A percentile compares a stretch with the other conserved stretches of the same genome.
These are phyloP conservation scores for Sclerotinia borealis DNA, from an alignment of 2,329 filamentous ascomycete species.

Conservation along the genomic window DNA sequence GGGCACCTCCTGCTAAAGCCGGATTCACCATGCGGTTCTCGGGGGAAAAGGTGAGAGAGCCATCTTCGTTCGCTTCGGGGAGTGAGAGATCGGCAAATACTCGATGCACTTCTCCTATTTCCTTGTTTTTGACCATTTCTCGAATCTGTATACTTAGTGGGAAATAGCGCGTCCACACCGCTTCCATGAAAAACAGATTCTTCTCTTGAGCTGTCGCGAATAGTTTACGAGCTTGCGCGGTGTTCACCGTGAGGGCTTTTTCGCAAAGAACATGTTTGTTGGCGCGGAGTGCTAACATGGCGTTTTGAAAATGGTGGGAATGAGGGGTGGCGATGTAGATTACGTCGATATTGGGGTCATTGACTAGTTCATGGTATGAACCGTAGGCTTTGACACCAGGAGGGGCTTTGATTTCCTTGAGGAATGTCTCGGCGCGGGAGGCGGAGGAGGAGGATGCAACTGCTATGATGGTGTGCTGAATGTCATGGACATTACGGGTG, in stretches of 20 bases:
- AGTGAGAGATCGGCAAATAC: slow-evolving; percentile 38
- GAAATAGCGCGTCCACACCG: slow-evolving; percentile 67
- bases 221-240: slow-evolving; percentile 54
- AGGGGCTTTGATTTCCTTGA: slow-evolving; percentile 50
- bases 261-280: slow-evolving; percentile 67
- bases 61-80: slow-evolving; percentile 45
- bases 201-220: slow-evolving; percentile 55
- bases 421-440: slow-evolving; percentile 54
- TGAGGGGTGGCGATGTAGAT: slow-evolving; percentile 68
- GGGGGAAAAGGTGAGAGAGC: slow-evolving; percentile 37
- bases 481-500: slow-evolving; percentile 51
- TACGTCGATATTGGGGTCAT: slow-evolving; percentile 59
- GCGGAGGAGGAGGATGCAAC: slow-evolving; percentile 59
- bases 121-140: slow-evolving; percentile 39
- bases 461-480: slow-evolving; percentile 57
- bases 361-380: slow-evolving; percentile 59
- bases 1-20: slow-evolving; percentile 59
- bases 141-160: slow-evolving; percentile 55
- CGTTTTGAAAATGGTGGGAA: slow-evolving; percentile 67
- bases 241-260: slow-evolving; percentile 67
- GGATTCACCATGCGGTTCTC: slow-evolving; percentile 61
- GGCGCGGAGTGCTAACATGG: slow-evolving; percentile 56
- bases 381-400: slow-evolving; percentile 56
- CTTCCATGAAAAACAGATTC: slow-evolving; percentile 56
- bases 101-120: slow-evolving; percentile 41